These are phyloP conservation scores for Globisporangium orthogonon DNA, from an alignment of 352 stramenopile genomes.

Conservation along the genomic window DNA sequence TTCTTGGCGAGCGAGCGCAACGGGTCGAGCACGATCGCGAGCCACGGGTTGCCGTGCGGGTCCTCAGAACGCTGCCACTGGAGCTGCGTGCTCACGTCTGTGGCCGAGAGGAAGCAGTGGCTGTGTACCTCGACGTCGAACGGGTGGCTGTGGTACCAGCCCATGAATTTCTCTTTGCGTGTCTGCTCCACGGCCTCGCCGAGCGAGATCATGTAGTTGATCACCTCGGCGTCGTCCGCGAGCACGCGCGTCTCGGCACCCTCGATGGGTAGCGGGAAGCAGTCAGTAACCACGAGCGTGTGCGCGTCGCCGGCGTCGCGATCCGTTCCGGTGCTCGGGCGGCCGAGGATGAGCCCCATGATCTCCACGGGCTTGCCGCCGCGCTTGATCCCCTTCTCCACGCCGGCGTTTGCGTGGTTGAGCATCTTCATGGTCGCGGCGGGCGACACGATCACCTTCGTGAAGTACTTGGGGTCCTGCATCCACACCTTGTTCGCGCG, in stretches of 20 bases:
- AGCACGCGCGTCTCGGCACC: slow-evolving; percentile 94
- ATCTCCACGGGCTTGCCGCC: slow-evolving; percentile 97
- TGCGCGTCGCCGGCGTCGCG: slow-evolving; percentile 85
- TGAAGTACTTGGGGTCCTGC: slow-evolving; percentile 94
- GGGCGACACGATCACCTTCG: slow-evolving; percentile 93
- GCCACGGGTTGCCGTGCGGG: slow-evolving; percentile 92
- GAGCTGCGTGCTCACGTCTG: slow-evolving; percentile 96
- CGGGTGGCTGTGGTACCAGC: slow-evolving; percentile 99
- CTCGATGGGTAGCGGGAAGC: slow-evolving; percentile 97
- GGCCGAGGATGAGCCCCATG: slow-evolving; percentile 97
- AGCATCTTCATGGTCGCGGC: slow-evolving; percentile 96
- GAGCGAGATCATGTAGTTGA: slow-evolving; percentile 99
- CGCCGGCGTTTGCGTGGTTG: slow-evolving; percentile 96
- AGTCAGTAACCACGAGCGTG: slow-evolving; percentile 97
- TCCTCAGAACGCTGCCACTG: slow-evolving; percentile 98
- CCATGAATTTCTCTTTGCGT: slow-evolving; percentile 97
- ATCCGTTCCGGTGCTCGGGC: slow-evolving; percentile 80
- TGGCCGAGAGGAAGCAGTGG: slow-evolving; percentile 97
- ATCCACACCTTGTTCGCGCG: slow-evolving; percentile 87
- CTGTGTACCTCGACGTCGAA: slow-evolving; percentile 96
- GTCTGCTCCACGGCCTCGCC: slow-evolving; percentile 92
- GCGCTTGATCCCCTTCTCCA: slow-evolving; percentile 96
- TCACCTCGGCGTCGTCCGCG: slow-evolving; percentile 95
- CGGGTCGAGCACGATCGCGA: slow-evolving; percentile 98
- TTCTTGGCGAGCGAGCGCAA: slow-evolving; percentile 92